Evolutionary conservation across 1,139 yeast genomes (phyloP).

Genomic region (Blastobotrys proliferans): DNA sequence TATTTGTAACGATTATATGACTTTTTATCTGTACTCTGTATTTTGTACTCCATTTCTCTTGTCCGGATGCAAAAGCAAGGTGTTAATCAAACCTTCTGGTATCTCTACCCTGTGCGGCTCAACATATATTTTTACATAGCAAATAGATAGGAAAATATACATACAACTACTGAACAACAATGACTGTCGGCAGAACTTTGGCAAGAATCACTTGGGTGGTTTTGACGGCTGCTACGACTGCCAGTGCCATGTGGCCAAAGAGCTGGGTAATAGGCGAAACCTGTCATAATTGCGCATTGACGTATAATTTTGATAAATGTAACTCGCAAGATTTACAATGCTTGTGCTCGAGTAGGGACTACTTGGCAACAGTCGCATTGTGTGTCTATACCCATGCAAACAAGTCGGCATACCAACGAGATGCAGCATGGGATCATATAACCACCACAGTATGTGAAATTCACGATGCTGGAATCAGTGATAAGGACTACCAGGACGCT

Average conservation of each 20-base stretch:
- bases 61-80: no score
- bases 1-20: not conserved
- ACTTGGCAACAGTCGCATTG: constrained; percentile 31
- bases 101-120: constrained; percentile 6
- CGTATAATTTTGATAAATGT: constrained; percentile 28
- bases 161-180: no score
- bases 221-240: constrained; percentile 4
- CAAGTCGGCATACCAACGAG: constrained; percentile 23
- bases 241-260: constrained; percentile 32
- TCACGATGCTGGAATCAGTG: constrained; percentile 24
- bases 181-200: no score
- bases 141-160: no score
- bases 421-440: constrained; percentile 33
- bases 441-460: constrained; percentile 26
- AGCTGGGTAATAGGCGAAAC: constrained; percentile 34
- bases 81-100: not conserved
- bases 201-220: no score
- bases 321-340: constrained; percentile 30
- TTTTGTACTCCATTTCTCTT: not conserved
- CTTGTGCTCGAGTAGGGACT: constrained; percentile 31
- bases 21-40: constrained; percentile 1
- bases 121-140: no score
- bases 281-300: constrained; percentile 28
- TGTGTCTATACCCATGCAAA: constrained; percentile 22
- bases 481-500: constrained; percentile 24